Base-by-base conservation (phyloP, 2,329 filamentous ascomycete species). In the Dryadomyces quercus-mongolicae region DNA sequence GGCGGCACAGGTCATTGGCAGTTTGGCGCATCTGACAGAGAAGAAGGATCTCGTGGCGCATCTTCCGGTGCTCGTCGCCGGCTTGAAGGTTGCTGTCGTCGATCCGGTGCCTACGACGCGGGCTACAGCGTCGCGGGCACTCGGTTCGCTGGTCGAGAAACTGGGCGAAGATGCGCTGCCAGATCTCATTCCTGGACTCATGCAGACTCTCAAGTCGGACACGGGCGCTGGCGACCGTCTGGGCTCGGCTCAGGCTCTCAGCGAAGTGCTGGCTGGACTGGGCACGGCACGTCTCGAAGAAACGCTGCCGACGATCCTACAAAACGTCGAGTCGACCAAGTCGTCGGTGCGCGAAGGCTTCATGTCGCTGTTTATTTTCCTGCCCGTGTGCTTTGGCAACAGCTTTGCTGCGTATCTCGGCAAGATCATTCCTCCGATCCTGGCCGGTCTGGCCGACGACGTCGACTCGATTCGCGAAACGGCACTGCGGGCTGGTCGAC, bases 281-380 rank as follows among this genome's bases (percentile, higher is more conserved):
- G 93, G 94, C 60, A 98, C 93, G 1, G 80, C 86, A 51, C 86
- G 93, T 61, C 74, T 98, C 61, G 93, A 98, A 69, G 94, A 98
- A 70, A 97, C 91, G 5, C 74, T 98, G 48, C 94, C 93, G 43
- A 96, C 92, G 13, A 95, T 98, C 62, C 72, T 98, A 44, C 92
- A 97, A 64, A 98, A 98, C 64, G 92, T 95, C 60, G 84, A 89
- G 61, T 97, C 92, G 63, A 82, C 85, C 61, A 96, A 95, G 70
- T 68, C 93, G 18, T 83, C 90, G 54, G 89, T 98, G 59, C 84
- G 93, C 63, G 93, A 98, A 75, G 93, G 93, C 48, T 98, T 98
- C 74, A 98, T 98, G 93, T 96, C 93, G 8, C 79, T 98, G 44
- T 98, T 98, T 71, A 97, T 98, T 61, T 98, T 96, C 79, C 82